Conservation (phyloP, 345 rosid species). For the Eucalyptus paniculata region DNA sequence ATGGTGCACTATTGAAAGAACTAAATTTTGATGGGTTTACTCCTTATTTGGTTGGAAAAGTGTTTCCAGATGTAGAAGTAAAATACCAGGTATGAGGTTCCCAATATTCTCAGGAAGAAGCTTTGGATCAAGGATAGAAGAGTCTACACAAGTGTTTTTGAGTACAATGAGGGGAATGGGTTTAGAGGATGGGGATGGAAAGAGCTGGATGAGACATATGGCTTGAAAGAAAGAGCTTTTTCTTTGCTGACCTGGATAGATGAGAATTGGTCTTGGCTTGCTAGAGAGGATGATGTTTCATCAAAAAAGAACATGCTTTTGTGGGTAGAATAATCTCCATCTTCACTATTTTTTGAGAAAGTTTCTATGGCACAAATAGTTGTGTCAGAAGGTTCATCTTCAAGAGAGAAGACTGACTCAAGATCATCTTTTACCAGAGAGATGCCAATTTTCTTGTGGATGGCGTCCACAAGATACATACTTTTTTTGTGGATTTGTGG, state of each 20-base stretch:
- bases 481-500: background rate
- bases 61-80: too few species aligned
- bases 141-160: too few species aligned
- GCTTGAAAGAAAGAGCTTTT: background rate
- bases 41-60: too few species aligned
- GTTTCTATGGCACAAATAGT: background rate
- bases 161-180: background rate
- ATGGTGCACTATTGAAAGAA: too few species aligned
- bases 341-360: background rate
- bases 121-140: too few species aligned
- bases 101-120: too few species aligned
- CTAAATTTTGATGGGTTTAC: too few species aligned
- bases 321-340: too few species aligned
- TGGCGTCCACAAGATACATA: background rate
- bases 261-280: too few species aligned
- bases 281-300: background rate
- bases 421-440: background rate
- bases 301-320: background rate
- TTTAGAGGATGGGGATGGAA: background rate
- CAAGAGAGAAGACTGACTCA: background rate
- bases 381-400: background rate
- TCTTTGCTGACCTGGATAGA: background rate
- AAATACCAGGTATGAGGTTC: too few species aligned
- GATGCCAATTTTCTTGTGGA: background rate
- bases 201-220: rapidly evolving